Evolutionary conservation across 2,329 filamentous ascomycete species (phyloP).

Genomic region (Ambrosiella xylebori): DNA sequence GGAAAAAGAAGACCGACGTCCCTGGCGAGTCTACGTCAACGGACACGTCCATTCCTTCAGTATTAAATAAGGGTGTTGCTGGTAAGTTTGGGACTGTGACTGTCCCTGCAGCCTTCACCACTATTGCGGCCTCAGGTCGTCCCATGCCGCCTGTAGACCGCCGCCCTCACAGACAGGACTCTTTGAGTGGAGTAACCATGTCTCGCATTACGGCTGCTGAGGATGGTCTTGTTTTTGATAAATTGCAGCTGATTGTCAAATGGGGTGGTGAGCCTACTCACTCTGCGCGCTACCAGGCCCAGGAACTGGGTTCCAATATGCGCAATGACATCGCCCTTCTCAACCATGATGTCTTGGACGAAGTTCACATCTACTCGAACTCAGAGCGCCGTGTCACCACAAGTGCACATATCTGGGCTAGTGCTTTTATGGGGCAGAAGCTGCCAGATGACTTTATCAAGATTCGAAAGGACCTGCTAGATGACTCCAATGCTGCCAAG

Average conservation of each 20-base stretch:
- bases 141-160: constrained; percentile 14
- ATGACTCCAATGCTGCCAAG: constrained; percentile 96
- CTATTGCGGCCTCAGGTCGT: not conserved
- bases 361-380: constrained; percentile 89
- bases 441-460: constrained; percentile 72
- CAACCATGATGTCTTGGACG: constrained; percentile 79
- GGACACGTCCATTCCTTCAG: constrained; percentile 14
- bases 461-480: constrained; percentile 82
- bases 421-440: constrained; percentile 76
- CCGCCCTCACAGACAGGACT: constrained; percentile 54
- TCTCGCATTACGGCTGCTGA: constrained; percentile 88
- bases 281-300: constrained; percentile 86
- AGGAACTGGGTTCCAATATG: constrained; percentile 91
- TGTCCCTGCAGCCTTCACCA: constrained; percentile 9
- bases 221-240: constrained; percentile 84
- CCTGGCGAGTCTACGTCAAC: constrained; percentile 21
- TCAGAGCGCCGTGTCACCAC: constrained; percentile 89
- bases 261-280: constrained; percentile 98
- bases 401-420: constrained; percentile 90
- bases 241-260: constrained; percentile 93
- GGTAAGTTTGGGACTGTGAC: constrained; percentile 16
- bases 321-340: constrained; percentile 83
- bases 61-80: constrained; percentile 15
- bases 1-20: constrained; percentile 57
- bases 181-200: constrained; percentile 75